Conservation (phyloP, 805 yeast genomes). For the Tetrapisispora iriomotensis region DNA sequence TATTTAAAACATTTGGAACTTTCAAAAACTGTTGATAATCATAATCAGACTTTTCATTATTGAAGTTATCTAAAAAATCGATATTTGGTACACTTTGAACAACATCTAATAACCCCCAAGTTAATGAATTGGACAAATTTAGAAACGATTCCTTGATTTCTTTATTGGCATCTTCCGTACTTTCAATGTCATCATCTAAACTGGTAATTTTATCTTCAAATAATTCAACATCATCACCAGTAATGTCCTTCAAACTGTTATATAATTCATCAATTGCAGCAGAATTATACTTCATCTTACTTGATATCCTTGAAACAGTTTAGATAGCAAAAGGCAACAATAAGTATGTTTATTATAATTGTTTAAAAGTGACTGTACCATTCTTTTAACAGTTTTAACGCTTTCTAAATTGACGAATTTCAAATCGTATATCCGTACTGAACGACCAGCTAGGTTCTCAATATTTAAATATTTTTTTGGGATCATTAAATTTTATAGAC, state of each 20-base stretch:
- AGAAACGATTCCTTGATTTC: slow-evolving; percentile 37
- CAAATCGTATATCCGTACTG: too few species aligned
- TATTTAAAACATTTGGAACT: slow-evolving; percentile 50
- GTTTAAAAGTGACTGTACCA: too few species aligned
- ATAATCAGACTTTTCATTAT: slow-evolving; percentile 8
- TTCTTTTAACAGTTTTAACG: too few species aligned
- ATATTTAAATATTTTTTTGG: too few species aligned
- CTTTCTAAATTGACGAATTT: too few species aligned
- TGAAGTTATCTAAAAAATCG: slow-evolving; percentile 16
- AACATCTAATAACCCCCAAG: slow-evolving; percentile 62
- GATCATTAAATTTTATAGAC: too few species aligned
- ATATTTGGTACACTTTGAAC: slow-evolving; percentile 49
- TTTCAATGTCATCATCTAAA: slow-evolving; percentile 2
- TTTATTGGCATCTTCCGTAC: slow-evolving; percentile 4
- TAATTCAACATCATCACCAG: slow-evolving; percentile 18
- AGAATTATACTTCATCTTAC: neutral
- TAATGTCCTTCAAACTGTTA: slow-evolving; percentile 13
- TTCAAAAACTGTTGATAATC: slow-evolving; percentile 39
- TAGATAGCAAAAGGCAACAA: too few species aligned
- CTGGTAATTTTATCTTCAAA: slow-evolving; percentile 42
- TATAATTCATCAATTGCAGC: slow-evolving; percentile 14
- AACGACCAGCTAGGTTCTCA: too few species aligned
- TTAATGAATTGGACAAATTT: slow-evolving; percentile 51
- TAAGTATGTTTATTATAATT: too few species aligned
- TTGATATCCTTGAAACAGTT: neutral